These are phyloP conservation scores for Neurospora discreta DNA, from an alignment of 495 filamentous ascomycete genomes.

Conservation along the genomic window DNA sequence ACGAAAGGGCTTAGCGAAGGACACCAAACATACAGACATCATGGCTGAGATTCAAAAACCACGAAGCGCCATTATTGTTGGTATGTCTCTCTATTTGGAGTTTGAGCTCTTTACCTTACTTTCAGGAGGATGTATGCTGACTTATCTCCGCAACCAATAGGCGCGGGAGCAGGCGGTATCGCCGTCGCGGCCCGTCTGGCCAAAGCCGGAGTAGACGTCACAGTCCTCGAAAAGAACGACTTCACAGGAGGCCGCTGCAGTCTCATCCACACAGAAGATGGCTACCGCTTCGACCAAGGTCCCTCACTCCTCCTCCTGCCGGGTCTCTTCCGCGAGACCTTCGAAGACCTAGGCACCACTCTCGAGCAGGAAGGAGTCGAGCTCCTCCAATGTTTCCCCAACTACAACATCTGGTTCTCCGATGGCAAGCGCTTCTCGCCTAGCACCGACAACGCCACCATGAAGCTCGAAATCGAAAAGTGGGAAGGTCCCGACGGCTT, in stretches of 20 bases:
- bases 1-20: neutral
- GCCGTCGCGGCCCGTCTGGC: constrained; percentile 55
- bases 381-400: constrained; percentile 57
- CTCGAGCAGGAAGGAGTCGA: constrained; percentile 47
- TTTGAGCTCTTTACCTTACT: neutral
- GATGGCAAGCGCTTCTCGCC: constrained; percentile 49
- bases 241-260: constrained; percentile 58
- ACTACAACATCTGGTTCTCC: constrained; percentile 49
- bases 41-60: neutral
- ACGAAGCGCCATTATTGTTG: constrained; percentile 5
- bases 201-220: constrained; percentile 53
- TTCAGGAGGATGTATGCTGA: neutral
- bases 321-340: constrained; percentile 51
- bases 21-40: neutral
- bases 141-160: constrained; percentile 18
- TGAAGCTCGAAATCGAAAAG: constrained; percentile 57
- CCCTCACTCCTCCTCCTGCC: constrained; percentile 60
- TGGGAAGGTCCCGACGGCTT: constrained; percentile 57
- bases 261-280: constrained; percentile 39
- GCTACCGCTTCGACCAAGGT: constrained; percentile 59
- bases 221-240: constrained; percentile 56
- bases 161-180: constrained; percentile 58
- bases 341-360: constrained; percentile 50
- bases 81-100: neutral
- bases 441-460: constrained; percentile 46